Conservation (phyloP, 495 filamentous ascomycete genomes). For the Cudoniella acicularis region DNA sequence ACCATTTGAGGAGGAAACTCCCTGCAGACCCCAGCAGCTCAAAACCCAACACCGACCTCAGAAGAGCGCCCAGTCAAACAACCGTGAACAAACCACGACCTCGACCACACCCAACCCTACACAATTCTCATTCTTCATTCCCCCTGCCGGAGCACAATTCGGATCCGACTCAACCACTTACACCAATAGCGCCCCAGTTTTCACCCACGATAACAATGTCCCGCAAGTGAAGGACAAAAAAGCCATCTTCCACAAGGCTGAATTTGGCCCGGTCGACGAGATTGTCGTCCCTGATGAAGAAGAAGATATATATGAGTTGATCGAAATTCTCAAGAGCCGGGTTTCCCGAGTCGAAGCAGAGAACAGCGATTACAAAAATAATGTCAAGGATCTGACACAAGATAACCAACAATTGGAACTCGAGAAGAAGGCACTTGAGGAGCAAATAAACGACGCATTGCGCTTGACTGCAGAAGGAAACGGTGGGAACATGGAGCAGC, state of each 20-base stretch:
- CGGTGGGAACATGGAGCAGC: conserved; percentile 3
- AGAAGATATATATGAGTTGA: conserved; percentile 11
- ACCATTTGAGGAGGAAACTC: not conserved
- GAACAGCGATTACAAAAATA: conserved; percentile 24
- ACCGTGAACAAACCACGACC: not conserved
- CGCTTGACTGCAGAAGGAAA: conserved; percentile 3
- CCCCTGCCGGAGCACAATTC: conserved; percentile 34
- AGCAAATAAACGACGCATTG: conserved; percentile 17
- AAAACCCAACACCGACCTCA: not conserved
- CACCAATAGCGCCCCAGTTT: conserved; percentile 10
- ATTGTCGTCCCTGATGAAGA: conserved; percentile 9
- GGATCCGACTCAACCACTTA: conserved; percentile 33
- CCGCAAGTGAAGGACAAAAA: not conserved
- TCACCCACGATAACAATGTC: not conserved
- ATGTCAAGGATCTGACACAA: not conserved
- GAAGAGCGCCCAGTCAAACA: not conserved
- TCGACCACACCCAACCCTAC: conserved; percentile 18
- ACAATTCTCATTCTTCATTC: conserved; percentile 37
- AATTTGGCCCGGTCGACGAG: not conserved
- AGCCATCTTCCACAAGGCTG: not conserved
- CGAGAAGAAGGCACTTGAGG: conserved; percentile 2
- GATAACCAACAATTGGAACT: conserved; percentile 2
- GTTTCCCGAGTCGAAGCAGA: conserved; percentile 35
- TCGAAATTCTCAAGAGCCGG: conserved; percentile 26
- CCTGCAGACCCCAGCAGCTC: not conserved